A percentile compares a stretch with the other conserved stretches of the same genome.
These are phyloP conservation scores for Picochlorum sp. DNA, from an alignment of 139 green algal genomes.

Conservation along the genomic window DNA sequence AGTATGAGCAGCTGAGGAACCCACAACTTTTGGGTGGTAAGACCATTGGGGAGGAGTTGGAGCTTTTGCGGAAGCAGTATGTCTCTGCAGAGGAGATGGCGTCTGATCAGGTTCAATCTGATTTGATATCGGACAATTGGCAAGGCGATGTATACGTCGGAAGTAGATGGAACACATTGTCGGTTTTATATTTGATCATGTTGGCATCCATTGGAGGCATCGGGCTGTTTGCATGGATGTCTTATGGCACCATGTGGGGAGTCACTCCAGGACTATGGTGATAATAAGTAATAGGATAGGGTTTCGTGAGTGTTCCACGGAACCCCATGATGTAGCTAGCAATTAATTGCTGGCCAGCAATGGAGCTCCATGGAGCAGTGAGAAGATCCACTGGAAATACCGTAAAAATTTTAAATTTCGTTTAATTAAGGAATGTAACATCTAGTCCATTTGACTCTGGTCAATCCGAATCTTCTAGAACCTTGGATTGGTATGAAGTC, in stretches of 20 bases:
- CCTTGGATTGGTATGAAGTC: too few relatives aligned
- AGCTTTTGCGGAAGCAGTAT: conserved; percentile 18
- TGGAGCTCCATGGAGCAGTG: too few relatives aligned
- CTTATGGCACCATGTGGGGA: conserved; percentile 18
- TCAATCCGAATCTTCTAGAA: too few relatives aligned
- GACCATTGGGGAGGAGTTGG: conserved; percentile 22
- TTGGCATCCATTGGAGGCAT: conserved; percentile 3
- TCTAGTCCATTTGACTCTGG: too few relatives aligned
- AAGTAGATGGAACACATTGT: conserved; percentile 23
- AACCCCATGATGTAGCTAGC: too few relatives aligned
- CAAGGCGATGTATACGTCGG: conserved; percentile 29
- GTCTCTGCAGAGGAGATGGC: conserved; percentile 7
- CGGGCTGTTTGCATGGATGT: conserved; percentile 20
- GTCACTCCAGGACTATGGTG: conserved; percentile 3
- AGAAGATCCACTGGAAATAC: too few relatives aligned
- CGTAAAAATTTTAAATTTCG: too few relatives aligned
- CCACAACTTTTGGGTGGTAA: conserved; percentile 19
- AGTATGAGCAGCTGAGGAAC: conserved; percentile 14
- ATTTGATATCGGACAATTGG: conserved; percentile 9
- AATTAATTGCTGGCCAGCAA: too few relatives aligned
- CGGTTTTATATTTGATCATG: conserved; percentile 12
- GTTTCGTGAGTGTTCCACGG: too few relatives aligned
- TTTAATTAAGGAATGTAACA: too few relatives aligned
- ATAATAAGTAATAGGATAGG: too few relatives aligned
- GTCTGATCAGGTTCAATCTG: not conserved